Evolutionary conservation across 805 yeast genomes (phyloP), one percentile per base, ranked within the genome.

Genomic region (Sugiyamaella valdiviana): DNA sequence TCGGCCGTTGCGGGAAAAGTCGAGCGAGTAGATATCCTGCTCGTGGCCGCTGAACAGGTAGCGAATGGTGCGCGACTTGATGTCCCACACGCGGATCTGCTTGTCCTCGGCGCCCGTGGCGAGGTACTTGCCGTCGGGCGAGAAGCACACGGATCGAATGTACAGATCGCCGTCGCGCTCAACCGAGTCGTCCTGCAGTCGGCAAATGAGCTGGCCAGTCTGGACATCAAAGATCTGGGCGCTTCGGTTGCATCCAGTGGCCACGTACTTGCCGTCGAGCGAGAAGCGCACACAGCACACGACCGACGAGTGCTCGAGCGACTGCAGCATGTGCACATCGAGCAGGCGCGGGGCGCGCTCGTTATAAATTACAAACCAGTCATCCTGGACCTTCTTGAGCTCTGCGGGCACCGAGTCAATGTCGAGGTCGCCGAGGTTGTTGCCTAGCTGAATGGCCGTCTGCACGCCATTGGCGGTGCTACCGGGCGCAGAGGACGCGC

Each of bases 241-340:
- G 39, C 95, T 79, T 64, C 89, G 87, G 72, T 91, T 93, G 73
- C 97, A 90, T 43, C 99, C 99, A 14, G 98, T 91, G 21, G 98
- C 99, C 57, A 91, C 74, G 63, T 79, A 86, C 69, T 85, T 84
- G 54, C 98, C 98, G 65, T 88, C 95, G 55, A 80, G 80, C 50
- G 90, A 82, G 72, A 93, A 91, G 53, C 95, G 77, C 50, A 91
- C 98, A 68, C 98, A 91, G 73, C 98, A 93, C 44, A 91, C 98
- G 40, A 91, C 98, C 1, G 95, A 85, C 14, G 89, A 78, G 71
- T 93, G 98, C 63, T 86, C 95, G 58, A 91, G 78, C 12, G 96
- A 83, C 63, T 85, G 93, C 57, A 89, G 86, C 54, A 91, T 75
- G 44, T 89, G 93, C 44, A 91, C 90, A 62, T 91, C 97, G 50